Conservation (phyloP, 352 stramenopile genomes). For the Phytophthora chlamydospora region DNA sequence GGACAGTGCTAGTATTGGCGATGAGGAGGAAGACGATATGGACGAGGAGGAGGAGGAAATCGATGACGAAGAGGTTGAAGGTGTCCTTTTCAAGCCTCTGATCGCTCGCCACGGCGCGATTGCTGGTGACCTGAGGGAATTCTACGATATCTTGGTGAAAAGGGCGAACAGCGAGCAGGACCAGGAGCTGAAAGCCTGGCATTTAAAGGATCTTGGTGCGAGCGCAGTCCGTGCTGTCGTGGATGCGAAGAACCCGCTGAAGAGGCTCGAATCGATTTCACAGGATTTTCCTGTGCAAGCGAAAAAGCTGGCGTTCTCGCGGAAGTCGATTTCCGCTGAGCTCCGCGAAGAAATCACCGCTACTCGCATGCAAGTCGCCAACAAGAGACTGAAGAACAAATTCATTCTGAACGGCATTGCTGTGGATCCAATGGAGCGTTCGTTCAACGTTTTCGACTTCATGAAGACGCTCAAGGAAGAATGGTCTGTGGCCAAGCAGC, state of each 20-base stretch:
- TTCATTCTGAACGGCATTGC: conserved; percentile 90
- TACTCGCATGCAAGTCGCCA: conserved; percentile 38
- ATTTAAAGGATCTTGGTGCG: conserved; percentile 90
- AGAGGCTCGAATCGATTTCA: conserved; percentile 76
- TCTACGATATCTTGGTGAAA: conserved; percentile 57
- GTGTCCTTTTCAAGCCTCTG: conserved; percentile 67
- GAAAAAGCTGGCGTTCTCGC: conserved; percentile 74
- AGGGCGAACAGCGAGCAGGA: conserved; percentile 47
- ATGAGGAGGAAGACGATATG: conserved; percentile 41
- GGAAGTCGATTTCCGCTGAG: conserved; percentile 56
- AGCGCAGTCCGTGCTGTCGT: conserved; percentile 78
- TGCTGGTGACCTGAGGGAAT: conserved; percentile 54
- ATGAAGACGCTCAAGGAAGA: conserved; percentile 82
- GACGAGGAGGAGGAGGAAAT: conserved; percentile 43
- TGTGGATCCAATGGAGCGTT: conserved; percentile 78
- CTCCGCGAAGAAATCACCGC: conserved; percentile 52
- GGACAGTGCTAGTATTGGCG: conserved; percentile 38
- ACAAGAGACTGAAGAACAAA: conserved; percentile 55
- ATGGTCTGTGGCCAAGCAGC: conserved; percentile 75
- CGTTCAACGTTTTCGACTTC: conserved; percentile 94
- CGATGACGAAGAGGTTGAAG: conserved; percentile 70
- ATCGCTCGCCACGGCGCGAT: conserved; percentile 51
- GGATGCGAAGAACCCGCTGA: conserved; percentile 76
- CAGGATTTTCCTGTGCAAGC: conserved; percentile 92
- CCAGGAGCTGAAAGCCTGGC: conserved; percentile 79